phyloP scores from a whole-genome alignment of 148 eudicot genomes.

The Vaccinium myrtillus region DNA sequence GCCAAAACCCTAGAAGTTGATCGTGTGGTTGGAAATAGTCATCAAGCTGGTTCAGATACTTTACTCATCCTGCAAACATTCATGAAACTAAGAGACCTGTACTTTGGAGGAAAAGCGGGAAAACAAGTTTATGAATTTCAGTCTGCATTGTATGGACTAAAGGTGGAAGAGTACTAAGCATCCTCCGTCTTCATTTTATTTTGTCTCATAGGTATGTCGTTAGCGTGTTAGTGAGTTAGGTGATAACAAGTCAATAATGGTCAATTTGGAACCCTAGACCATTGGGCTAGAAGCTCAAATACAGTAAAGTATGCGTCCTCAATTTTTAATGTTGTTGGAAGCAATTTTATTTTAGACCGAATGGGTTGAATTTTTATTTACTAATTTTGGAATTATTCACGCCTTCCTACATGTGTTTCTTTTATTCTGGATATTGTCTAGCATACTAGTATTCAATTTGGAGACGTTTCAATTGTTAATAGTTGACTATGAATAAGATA shows the following conservation, averaged over 20 bases:
- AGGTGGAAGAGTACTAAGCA: neutral
- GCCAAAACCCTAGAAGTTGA: slow-evolving; percentile 29
- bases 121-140: neutral
- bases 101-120: neutral
- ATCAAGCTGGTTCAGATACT: slow-evolving; percentile 9
- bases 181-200: too few relatives aligned
- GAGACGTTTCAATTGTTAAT: neutral
- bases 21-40: slow-evolving; percentile 11
- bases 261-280: too few relatives aligned
- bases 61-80: neutral
- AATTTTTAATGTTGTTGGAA: neutral
- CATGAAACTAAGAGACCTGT: neutral
- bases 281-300: too few relatives aligned
- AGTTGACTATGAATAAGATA: too few relatives aligned
- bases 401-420: neutral
- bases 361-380: neutral
- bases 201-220: neutral
- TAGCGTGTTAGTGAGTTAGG: neutral
- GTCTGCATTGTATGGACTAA: neutral
- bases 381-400: neutral
- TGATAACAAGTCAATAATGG: too few relatives aligned
- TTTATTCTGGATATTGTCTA: neutral
- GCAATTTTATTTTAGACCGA: neutral
- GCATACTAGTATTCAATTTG: neutral
- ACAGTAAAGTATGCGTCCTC: neutral